A percentile compares a stretch with the other conserved stretches of the same genome.
Evolutionary conservation across 495 filamentous ascomycete species (phyloP).

Genomic region (Neurospora tetrasperma): DNA sequence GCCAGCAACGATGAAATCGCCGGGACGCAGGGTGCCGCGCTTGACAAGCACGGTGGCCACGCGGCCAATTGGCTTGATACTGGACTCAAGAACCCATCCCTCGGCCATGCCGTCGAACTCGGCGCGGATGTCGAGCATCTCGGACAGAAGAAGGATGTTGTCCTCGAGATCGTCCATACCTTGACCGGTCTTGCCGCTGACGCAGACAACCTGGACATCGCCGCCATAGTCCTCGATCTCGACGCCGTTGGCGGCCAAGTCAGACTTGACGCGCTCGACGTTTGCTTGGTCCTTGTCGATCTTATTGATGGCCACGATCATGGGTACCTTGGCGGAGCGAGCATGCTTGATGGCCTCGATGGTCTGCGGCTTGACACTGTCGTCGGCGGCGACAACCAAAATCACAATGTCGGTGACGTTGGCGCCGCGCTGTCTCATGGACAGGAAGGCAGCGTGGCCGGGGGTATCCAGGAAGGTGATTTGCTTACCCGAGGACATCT

Average conservation of each 20-base stretch:
- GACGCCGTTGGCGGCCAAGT: slow-evolving; percentile 74
- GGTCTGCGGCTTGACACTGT: slow-evolving; percentile 95
- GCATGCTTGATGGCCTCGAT: slow-evolving; percentile 95
- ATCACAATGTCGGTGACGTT: slow-evolving; percentile 96
- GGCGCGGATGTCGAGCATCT: slow-evolving; percentile 82
- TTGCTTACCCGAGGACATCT: slow-evolving; percentile 69
- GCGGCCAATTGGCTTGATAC: slow-evolving; percentile 74
- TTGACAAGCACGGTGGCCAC: slow-evolving; percentile 84
- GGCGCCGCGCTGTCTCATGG: slow-evolving; percentile 92
- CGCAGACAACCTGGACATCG: slow-evolving; percentile 81
- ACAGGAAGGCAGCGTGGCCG: slow-evolving; percentile 88
- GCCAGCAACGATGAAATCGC: slow-evolving; percentile 83
- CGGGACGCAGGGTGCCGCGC: slow-evolving; percentile 70
- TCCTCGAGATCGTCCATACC: slow-evolving; percentile 93
- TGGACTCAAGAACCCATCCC: slow-evolving; percentile 92
- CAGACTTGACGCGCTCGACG: slow-evolving; percentile 72
- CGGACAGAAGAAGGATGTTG: slow-evolving; percentile 68
- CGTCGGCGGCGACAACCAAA: slow-evolving; percentile 92
- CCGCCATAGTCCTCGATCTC: slow-evolving; percentile 94
- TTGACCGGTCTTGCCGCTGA: slow-evolving; percentile 87
- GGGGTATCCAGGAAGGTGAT: slow-evolving; percentile 98
- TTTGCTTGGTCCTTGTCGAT: slow-evolving; percentile 79
- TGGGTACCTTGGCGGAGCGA: slow-evolving; percentile 77
- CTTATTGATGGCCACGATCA: slow-evolving; percentile 98
- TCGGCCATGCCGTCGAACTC: slow-evolving; percentile 68